Conservation (phyloP, 257 asterid species). For the Rhazya stricta region DNA sequence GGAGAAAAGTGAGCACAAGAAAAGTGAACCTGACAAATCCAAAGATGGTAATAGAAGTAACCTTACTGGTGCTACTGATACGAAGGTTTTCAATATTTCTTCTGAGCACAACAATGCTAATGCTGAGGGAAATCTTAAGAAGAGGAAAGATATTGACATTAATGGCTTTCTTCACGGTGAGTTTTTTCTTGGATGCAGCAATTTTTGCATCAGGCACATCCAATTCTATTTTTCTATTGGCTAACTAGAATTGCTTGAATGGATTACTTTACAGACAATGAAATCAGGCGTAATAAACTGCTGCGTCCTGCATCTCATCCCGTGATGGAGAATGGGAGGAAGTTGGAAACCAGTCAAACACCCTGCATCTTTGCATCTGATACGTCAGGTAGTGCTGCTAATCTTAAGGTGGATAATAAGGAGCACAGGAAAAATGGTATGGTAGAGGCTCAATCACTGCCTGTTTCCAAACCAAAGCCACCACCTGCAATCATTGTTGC, state of each 20-base stretch:
- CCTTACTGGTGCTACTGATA: slow-evolving; percentile 26
- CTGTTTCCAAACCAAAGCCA: slow-evolving; percentile 32
- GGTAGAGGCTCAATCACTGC: slow-evolving; percentile 31
- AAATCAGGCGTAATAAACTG: slow-evolving; percentile 53
- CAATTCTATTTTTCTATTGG: slow-evolving; percentile 17
- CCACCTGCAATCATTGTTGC: slow-evolving; percentile 12
- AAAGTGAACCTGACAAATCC: slow-evolving; percentile 29
- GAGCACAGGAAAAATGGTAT: slow-evolving; percentile 42
- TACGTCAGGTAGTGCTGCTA: slow-evolving; percentile 28
- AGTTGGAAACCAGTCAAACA: slow-evolving; percentile 34
- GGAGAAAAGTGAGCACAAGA: slow-evolving; percentile 35
- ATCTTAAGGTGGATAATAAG: slow-evolving; percentile 22
- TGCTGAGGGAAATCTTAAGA: slow-evolving; percentile 43
- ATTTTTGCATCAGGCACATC: slow-evolving; percentile 11
- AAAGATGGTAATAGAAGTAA: slow-evolving; percentile 27
- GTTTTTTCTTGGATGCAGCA: slow-evolving; percentile 20
- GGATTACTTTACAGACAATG: slow-evolving; percentile 46
- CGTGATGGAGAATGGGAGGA: slow-evolving; percentile 48
- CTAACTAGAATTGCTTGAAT: slow-evolving; percentile 38
- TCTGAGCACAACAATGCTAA: slow-evolving; percentile 30
- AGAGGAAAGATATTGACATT: slow-evolving; percentile 42
- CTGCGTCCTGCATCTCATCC: slow-evolving; percentile 38
- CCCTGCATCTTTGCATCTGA: slow-evolving; percentile 29
- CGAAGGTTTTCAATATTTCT: slow-evolving; percentile 18
- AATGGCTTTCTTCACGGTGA: slow-evolving; percentile 78